Evolutionary conservation across 208 protist genomes (phyloP), one percentile per base, ranked within the genome.

Genomic region (Acanthamoeba lenticulata): DNA sequence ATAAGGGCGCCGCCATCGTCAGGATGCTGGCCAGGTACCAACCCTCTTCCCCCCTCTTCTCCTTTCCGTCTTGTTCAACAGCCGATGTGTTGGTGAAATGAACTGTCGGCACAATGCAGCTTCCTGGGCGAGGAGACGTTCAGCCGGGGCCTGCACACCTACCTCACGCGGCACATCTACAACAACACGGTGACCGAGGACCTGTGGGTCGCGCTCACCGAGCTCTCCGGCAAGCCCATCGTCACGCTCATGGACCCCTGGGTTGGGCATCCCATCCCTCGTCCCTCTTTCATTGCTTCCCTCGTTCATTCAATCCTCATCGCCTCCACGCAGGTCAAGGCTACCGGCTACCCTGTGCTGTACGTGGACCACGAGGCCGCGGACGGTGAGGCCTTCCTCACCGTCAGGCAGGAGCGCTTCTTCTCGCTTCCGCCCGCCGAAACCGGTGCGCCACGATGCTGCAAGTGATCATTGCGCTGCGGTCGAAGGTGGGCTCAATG

Each of bases 111-210:
- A 62, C 55, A 1, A 74, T 1, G 11, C 55, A 91, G 85, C 21
- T 91, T 72, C 15, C n/a, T 93, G 38, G 98, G 98, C 40, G 95
- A 97, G 40, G 96, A 98, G 11, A 97, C 97, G 62, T 99, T 99
- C 96, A 95, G 95, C 21, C 60, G 96, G 21, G 98, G 98, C 47
- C 94, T 99, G 47, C 96, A 96, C 1, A 94, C 97, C 86, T 99
- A 99, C 97, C 98, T 99, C 52, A 97, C 97, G 36, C 98, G 97
- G 93, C 97, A 98, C 95, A 94, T 94, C n/a, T 99, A 98, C 95
- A 94, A 95, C 42, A 99, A 99, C 93, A 98, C 98, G n/a, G 97
- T 96, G 62, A 99, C 98, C 38, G 95, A 97, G 27, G 89, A 93
- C 36, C 67, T 93, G 40, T 93, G 89, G 89, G 36, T 15, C 4